Conservation (phyloP, 805 yeast genomes). For the Yamadazyma endophytica region DNA sequence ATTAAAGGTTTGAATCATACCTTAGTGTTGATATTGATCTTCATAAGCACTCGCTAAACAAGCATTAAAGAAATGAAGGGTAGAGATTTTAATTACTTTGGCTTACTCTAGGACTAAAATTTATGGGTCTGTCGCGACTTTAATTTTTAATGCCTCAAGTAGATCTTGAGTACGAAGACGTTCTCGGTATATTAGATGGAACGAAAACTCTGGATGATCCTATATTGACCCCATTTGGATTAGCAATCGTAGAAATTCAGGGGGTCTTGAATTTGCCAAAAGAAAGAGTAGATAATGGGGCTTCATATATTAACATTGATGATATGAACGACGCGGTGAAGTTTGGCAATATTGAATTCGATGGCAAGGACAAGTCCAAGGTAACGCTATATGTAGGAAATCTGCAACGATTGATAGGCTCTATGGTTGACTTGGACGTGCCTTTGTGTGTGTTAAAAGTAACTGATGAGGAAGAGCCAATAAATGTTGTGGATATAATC, state of each 20-base stretch:
- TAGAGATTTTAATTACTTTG: too few species aligned
- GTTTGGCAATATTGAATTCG: slow-evolving; percentile 48
- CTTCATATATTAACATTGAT: slow-evolving; percentile 32
- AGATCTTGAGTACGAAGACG: slow-evolving; percentile 4
- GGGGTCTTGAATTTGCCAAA: slow-evolving; percentile 57
- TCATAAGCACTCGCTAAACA: too few species aligned
- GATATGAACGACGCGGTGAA: slow-evolving; percentile 42
- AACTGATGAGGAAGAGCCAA: slow-evolving; percentile 15
- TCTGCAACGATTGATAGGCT: slow-evolving; percentile 66
- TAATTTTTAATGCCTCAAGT: slow-evolving; percentile 8
- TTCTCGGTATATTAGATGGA: slow-evolving; percentile 4
- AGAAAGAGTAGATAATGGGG: slow-evolving; percentile 16
- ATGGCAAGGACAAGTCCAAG: slow-evolving; percentile 30
- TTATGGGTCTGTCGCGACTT: too few species aligned
- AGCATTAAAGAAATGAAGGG: too few species aligned
- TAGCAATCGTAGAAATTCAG: slow-evolving; percentile 64
- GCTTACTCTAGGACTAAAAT: too few species aligned
- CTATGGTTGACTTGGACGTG: slow-evolving; percentile 51
- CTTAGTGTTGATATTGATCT: too few species aligned
- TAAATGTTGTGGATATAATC: slow-evolving; percentile 58
- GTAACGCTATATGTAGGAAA: slow-evolving; percentile 64
- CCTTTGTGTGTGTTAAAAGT: slow-evolving; percentile 57
- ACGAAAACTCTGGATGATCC: slow-evolving; percentile 11
- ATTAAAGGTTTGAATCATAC: too few species aligned
- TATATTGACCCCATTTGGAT: slow-evolving; percentile 54